Conservation (phyloP, 805 yeast genomes). For the Priceomyces fermenticarens region DNA sequence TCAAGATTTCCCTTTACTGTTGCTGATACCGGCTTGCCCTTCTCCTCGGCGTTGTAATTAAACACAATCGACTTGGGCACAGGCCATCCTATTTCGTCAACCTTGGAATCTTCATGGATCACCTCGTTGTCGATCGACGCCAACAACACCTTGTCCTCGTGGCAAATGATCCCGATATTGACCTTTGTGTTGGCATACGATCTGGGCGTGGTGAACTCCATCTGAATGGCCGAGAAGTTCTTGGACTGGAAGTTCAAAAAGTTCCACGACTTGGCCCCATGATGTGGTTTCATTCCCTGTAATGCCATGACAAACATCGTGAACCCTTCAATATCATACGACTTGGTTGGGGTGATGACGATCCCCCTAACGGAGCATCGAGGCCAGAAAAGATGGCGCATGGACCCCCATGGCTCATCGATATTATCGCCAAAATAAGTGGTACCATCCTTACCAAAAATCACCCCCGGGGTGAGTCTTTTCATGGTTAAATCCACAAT, state of each 20-base stretch:
- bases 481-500: constrained; percentile 65
- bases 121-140: constrained; percentile 67
- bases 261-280: constrained; percentile 97
- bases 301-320: constrained; percentile 93
- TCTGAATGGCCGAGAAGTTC: constrained; percentile 69
- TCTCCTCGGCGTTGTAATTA: constrained; percentile 44
- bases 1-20: constrained; percentile 58
- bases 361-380: constrained; percentile 71
- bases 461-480: constrained; percentile 72
- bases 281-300: constrained; percentile 99
- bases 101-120: constrained; percentile 49
- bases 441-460: constrained; percentile 84
- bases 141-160: constrained; percentile 56
- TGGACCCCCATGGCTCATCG: constrained; percentile 90
- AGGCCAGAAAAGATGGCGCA: constrained; percentile 98
- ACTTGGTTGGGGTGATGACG: constrained; percentile 38
- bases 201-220: constrained; percentile 95
- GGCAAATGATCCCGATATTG: constrained; percentile 70
- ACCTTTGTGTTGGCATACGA: constrained; percentile 84
- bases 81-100: constrained; percentile 90
- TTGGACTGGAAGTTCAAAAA: constrained; percentile 85
- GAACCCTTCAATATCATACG: constrained; percentile 41
- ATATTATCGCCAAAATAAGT: constrained; percentile 84
- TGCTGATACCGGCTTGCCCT: constrained; percentile 42
- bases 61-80: constrained; percentile 71